phyloP scores from a whole-genome alignment of 2,329 filamentous ascomycete genomes.

The Chrysoporthe cubensis region DNA sequence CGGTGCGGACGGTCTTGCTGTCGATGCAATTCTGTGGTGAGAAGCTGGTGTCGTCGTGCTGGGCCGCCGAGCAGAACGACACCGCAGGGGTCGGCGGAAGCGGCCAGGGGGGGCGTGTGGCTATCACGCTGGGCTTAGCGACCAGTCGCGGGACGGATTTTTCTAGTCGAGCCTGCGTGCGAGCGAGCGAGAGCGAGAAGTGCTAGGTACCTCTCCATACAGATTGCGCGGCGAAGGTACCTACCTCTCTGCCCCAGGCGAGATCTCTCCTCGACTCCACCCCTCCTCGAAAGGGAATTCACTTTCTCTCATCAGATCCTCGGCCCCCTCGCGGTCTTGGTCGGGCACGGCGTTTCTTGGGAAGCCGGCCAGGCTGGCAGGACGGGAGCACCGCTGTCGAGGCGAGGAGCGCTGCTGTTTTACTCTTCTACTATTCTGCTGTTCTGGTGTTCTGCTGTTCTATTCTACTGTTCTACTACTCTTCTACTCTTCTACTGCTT shows the following conservation, averaged over 20 bases:
- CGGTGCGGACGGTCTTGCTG: not conserved
- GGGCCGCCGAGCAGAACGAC: not conserved
- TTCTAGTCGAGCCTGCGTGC: conserved; percentile 5
- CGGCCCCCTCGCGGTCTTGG: no score
- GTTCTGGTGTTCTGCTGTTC: no score
- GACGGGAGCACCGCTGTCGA: no score
- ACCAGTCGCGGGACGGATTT: conserved; percentile 6
- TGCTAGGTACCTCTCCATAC: not conserved
- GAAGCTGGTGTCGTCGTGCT: conserved; percentile 1
- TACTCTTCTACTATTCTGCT: no score
- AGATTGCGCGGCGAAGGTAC: not conserved
- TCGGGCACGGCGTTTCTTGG: not conserved
- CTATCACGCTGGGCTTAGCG: not conserved
- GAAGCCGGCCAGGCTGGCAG: not conserved
- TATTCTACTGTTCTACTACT: no score
- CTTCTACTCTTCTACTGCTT: no score
- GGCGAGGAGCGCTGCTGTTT: no score
- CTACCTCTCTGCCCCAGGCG: not conserved
- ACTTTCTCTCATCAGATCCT: not conserved
- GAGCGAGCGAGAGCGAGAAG: not conserved
- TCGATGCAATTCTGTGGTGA: conserved; percentile 1
- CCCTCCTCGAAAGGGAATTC: not conserved
- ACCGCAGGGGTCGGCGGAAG: not conserved
- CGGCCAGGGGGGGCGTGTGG: not conserved
- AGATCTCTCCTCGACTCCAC: not conserved